Conservation (phyloP, 2,329 filamentous ascomycete genomes). For the Sporothrix phasma region DNA sequence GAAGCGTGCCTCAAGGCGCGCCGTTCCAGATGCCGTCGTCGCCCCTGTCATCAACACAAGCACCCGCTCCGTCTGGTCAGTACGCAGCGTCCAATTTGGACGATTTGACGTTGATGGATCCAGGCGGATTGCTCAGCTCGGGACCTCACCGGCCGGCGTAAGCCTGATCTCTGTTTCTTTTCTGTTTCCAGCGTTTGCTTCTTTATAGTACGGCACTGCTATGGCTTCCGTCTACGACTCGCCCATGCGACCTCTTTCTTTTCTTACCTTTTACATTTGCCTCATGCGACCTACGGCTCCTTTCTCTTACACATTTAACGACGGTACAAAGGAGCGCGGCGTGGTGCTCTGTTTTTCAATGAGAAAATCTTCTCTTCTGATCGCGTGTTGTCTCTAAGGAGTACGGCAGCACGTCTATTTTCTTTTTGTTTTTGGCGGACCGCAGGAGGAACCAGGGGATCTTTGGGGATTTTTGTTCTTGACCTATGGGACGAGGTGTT, state of each 20-base stretch:
- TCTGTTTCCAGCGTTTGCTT: neutral
- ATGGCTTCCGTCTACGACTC: neutral
- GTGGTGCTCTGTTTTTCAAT: neutral
- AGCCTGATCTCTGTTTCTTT: neutral
- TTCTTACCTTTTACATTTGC: too few relatives aligned
- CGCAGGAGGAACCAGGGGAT: neutral
- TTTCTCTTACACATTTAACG: neutral
- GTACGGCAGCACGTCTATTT: neutral
- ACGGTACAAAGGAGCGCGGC: neutral
- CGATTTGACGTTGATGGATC: constrained; percentile 17
- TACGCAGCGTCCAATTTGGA: neutral
- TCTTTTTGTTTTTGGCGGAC: neutral
- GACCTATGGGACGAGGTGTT: neutral
- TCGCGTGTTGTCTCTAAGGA: neutral
- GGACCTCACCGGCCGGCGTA: neutral
- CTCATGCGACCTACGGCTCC: neutral
- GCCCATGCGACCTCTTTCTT: neutral
- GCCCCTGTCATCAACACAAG: neutral
- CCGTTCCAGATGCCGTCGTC: neutral
- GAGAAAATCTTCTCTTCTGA: neutral
- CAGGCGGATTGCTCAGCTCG: constrained; percentile 16
- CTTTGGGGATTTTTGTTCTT: neutral
- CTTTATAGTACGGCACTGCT: neutral
- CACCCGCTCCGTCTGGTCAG: neutral
- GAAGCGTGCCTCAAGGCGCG: constrained; percentile 33